Evolutionary conservation across 306 rosid species (phyloP), one percentile per base, ranked within the genome.

Genomic region (Cucurbita argyrosperma): DNA sequence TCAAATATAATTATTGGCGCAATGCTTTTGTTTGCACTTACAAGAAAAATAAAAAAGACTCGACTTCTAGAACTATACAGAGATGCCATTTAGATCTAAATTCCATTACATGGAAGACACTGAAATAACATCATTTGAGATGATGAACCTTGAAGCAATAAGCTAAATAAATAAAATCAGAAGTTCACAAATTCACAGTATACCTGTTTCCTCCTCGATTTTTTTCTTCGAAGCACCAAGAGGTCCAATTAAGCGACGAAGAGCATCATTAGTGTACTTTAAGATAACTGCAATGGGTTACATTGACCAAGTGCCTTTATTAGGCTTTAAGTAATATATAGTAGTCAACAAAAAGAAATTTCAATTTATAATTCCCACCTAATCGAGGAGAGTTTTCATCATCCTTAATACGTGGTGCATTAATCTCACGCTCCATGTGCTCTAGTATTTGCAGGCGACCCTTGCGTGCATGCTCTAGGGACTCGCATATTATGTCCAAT

Each of bases 181-280:
- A 64, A 51, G 26, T 58, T 37, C 21, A 10, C 80, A 73, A 54
- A 35, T 52, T 58, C 37, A 61, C 77, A 74, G 14, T 71, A 72
- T 56, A 94, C 98, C 97, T 84, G 98, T 94, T 84, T 94, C 92
- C 76, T 79, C 88, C 88, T 94, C 98, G 66, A 90, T 80, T 84
- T 86, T 90, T 76, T 79, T 89, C 86, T 88, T 89, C 49, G 85
- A 75, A 82, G 74, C 88, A 78, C 97, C 98, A 74, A 90, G 83
- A 80, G 98, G 98, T 65, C 98, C 98, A 86, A 94, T 85, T 82
- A 94, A 80, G 78, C 84, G 88, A 65, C 96, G 96, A 59, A 94
- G 83, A 67, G 84, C 80, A 19, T 94, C 97, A 68, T 94, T 90
- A 85, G 80, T 83, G 83, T 89, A 90, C 87, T 89, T 94, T 62